phyloP scores from a whole-genome alignment of 331 rosid species.

The Acacia pycnantha region DNA sequence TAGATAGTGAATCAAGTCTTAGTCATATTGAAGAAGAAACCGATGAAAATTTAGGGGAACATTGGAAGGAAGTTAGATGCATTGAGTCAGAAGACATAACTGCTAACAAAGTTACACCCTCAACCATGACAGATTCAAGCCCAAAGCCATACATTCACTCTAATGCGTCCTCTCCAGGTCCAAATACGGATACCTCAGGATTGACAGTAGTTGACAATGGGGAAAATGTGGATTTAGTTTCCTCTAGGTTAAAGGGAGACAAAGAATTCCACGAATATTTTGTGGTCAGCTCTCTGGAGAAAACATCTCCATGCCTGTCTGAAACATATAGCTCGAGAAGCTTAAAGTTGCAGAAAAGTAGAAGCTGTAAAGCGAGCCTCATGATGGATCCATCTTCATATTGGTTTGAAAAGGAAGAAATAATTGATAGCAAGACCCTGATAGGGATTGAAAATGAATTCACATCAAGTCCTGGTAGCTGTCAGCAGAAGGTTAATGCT shows the following conservation, averaged over 20 bases:
- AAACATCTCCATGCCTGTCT: conserved; percentile 42
- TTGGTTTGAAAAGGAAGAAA: conserved; percentile 62
- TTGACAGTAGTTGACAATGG: conserved; percentile 39
- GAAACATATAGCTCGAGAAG: conserved; percentile 37
- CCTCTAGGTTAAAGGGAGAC: conserved; percentile 45
- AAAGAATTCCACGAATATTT: conserved; percentile 32
- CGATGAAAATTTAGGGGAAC: conserved; percentile 48
- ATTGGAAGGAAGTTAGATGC: conserved; percentile 80
- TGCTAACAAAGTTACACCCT: conserved; percentile 34
- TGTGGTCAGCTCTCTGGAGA: conserved; percentile 48
- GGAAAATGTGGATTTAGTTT: conserved; percentile 37
- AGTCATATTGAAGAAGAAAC: conserved; percentile 55
- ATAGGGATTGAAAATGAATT: conserved; percentile 54
- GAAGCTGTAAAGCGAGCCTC: conserved; percentile 78
- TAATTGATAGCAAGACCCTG: conserved; percentile 57
- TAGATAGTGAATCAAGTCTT: conserved; percentile 34
- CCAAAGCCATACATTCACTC: conserved; percentile 46
- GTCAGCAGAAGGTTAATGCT: conserved; percentile 49
- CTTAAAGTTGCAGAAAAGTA: conserved; percentile 56
- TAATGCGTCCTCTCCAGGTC: conserved; percentile 49
- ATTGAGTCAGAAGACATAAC: conserved; percentile 60
- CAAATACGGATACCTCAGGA: conserved; percentile 43
- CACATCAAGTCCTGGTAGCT: conserved; percentile 62
- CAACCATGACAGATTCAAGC: conserved; percentile 44
- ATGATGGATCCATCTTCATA: conserved; percentile 40